Base-by-base conservation (phyloP, 805 yeast species). In the Myxozyma geophila region DNA sequence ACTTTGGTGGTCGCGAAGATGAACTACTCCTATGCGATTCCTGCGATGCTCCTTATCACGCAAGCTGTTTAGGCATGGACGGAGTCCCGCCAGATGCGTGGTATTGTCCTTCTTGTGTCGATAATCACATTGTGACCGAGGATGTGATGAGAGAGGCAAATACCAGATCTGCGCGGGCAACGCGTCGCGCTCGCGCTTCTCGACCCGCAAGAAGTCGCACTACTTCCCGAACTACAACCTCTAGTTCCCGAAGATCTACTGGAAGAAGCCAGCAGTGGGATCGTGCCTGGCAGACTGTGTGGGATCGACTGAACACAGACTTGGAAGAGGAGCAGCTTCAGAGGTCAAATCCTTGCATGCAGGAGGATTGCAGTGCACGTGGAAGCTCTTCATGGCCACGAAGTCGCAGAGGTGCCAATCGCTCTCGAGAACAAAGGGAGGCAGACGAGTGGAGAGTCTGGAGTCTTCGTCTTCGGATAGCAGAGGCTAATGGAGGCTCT, bases 51-150 rank as follows among this genome's bases (percentile, higher is more conserved):
- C 67, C 72, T 2, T 73, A 73, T 57, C 77, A 74, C 50, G 68
- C 74, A 15, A 66, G 69, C 40, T 73, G 76, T 49, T 63, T 73
- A 47, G 76, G 73, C 9, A 62, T 74, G 35, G 75, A 69, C 23
- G 71, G 67, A 15, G 69, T 73, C 10, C 77, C 77, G 2, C 58
- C 60, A 7, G 68, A 70, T 15, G 72, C 69, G 21, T 74, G 76
- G 75, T 71, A 64, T 54, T 74, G 77, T 58, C 76, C 76, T n/a
- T 66, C 72, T 9, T 73, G 76, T 48, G 73, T 70, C 2, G 68
- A 65, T 40, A 65, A 65, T 37, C 68, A 65, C 44, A n/a, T 35
- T n/a, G 68, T 65, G 17, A 51, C 68, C 1, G 67, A 60, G 17
- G 43, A 56, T 19, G 60, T 54, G 6, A 59, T 63, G 64, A 51